Percentiles rank a stretch among this genome's conserved stretches.
phyloP scores from a whole-genome alignment of 371 early-diverging fungal species.

The Sporodiniella umbellata region DNA sequence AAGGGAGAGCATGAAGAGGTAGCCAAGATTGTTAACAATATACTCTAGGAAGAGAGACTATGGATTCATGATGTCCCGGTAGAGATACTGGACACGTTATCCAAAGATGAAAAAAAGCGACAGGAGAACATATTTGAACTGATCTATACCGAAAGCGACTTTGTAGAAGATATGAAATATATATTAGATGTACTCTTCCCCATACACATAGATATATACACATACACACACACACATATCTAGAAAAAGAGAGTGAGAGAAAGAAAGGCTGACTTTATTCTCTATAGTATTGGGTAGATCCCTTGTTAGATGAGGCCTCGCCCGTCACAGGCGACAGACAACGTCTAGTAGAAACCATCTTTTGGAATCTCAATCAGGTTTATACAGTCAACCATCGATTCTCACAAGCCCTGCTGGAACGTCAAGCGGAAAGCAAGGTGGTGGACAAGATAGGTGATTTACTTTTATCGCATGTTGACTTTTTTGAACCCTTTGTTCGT shows the following conservation, averaged over 20 bases:
- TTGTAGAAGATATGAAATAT: constrained; percentile 72
- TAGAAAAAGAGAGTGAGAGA: too few relatives aligned
- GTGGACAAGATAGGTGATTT: constrained; percentile 87
- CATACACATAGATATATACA: too few relatives aligned
- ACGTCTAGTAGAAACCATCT: constrained; percentile 70
- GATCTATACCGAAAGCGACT: constrained; percentile 89
- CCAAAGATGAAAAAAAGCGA: constrained; percentile 76
- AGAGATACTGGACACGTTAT: constrained; percentile 67
- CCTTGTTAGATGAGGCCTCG: constrained; percentile 61
- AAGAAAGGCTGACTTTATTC: too few relatives aligned
- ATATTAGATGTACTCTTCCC: constrained; percentile 65
- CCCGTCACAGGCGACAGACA: constrained; percentile 50
- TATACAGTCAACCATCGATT: constrained; percentile 67
- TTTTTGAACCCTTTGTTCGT: constrained; percentile 78
- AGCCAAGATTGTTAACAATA: too few relatives aligned
- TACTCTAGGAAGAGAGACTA: constrained; percentile 43
- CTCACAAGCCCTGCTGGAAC: constrained; percentile 56
- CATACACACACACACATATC: too few relatives aligned
- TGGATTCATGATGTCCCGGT: constrained; percentile 67
- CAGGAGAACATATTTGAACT: constrained; percentile 95
- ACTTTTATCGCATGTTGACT: constrained; percentile 66
- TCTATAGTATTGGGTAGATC: constrained; percentile 76
- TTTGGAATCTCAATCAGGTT: constrained; percentile 80
- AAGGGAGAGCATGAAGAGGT: too few relatives aligned
- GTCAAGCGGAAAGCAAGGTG: constrained; percentile 70